Conservation (phyloP, 202 grass and related monocot genomes). For the Saccharum hybrid region DNA sequence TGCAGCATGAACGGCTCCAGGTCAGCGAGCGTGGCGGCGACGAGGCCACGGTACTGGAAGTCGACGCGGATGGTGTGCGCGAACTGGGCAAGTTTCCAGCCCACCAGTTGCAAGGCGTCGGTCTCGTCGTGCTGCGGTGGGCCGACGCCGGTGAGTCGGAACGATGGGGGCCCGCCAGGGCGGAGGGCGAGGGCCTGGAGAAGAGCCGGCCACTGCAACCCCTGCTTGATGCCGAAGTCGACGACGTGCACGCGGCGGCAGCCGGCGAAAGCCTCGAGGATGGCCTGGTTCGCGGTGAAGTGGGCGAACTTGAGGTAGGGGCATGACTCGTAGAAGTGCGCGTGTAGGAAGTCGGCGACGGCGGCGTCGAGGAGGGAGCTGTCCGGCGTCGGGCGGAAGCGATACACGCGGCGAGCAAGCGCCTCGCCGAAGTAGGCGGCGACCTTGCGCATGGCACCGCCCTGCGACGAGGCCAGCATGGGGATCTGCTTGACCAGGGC, state of each 20-base stretch:
- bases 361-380: slow-evolving; percentile 72
- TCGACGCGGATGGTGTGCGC: slow-evolving; percentile 83
- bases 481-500: slow-evolving; percentile 88
- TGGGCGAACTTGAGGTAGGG: slow-evolving; percentile 99
- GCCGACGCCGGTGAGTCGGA: slow-evolving; percentile 84
- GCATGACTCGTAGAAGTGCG: slow-evolving; percentile 95
- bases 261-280: slow-evolving; percentile 89
- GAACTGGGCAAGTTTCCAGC: slow-evolving; percentile 84
- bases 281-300: slow-evolving; percentile 98
- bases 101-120: slow-evolving; percentile 81
- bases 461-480: slow-evolving; percentile 73
- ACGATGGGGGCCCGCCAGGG: slow-evolving; percentile 69
- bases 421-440: slow-evolving; percentile 93
- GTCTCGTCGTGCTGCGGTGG: slow-evolving; percentile 84
- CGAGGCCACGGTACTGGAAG: slow-evolving; percentile 85
- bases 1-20: slow-evolving; percentile 84
- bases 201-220: slow-evolving; percentile 96
- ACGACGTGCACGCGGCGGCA: slow-evolving; percentile 89
- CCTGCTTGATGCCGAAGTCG: slow-evolving; percentile 96
- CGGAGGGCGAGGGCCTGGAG: slow-evolving; percentile 93
- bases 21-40: slow-evolving; percentile 77
- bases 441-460: slow-evolving; percentile 94
- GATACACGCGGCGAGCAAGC: slow-evolving; percentile 74
- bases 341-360: slow-evolving; percentile 81
- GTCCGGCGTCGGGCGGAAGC: slow-evolving; percentile 52